Base-by-base conservation (phyloP, 2,329 filamentous ascomycete genomes). In the Aphanoascus verrucosus region DNA sequence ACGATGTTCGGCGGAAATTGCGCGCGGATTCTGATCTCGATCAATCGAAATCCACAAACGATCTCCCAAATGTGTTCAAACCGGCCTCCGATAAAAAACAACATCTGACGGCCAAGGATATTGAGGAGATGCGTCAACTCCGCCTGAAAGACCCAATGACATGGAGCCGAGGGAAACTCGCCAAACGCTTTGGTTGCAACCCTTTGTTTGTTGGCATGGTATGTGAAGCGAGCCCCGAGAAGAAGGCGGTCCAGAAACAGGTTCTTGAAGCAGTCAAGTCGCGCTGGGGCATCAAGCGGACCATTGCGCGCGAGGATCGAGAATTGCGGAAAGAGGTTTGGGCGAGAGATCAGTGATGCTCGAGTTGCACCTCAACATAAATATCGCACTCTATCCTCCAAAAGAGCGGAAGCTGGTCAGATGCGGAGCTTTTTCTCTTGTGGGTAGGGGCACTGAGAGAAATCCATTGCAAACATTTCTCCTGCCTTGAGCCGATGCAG, bases 131-230 rank as follows among this genome's bases (percentile, higher is more conserved):
- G 49, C 71, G 79, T 52, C 62, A 62, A 40, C 68, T 85, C 51
- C 70, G 82, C 45, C 61, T 65, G 31, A 69, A 69, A 54, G 77
- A 85, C 59, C 81, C 81, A 5, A 69, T 74, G 57, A 69, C 69
- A 55, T 85, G 82, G 80, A 83, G 79, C 45, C 66, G 80, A 44
- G 72, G 73, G 54, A 74, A 73, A 61, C 64, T 85, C 58, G 81
- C 82, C 38, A 76, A 81, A 65, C 78, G 77, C 62, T 85, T 83
- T 63, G 74, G 77, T 5, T 84, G 81, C 66, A 80, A 75, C 53
- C 72, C 77, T 54, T 76, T 83, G 49, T 84, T 85, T 59, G 75
- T 84, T 44, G 76, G 76, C 8, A 72, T 83, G 70, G 77, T 81
- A 53, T 77, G 75, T 49, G 71, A 76, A 57, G 77, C 76, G 31